phyloP scores from a whole-genome alignment of 352 stramenopile genomes.

The Pythium insidiosum region DNA sequence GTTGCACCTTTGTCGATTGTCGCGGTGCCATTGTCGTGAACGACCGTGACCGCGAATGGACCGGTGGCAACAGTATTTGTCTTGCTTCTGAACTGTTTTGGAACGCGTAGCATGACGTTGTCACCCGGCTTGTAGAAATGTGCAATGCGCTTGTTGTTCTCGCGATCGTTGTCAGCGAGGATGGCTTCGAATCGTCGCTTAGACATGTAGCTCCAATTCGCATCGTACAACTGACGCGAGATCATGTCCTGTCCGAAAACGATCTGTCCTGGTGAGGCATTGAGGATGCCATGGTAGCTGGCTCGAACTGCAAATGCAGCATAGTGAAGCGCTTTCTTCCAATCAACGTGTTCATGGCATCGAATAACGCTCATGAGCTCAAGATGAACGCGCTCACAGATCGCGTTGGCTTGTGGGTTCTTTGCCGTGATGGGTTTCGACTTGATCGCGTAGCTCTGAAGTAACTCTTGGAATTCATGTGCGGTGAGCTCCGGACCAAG shows the following conservation, averaged over 20 bases:
- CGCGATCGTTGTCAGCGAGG: conserved; percentile 2
- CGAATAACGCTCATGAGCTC: background rate
- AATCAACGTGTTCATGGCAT: background rate
- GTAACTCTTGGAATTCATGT: no score
- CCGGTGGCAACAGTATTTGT: background rate
- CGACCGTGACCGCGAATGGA: background rate
- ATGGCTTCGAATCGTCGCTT: conserved; percentile 7
- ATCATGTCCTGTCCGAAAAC: conserved; percentile 7
- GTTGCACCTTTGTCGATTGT: conserved; percentile 2
- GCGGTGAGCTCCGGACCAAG: no score
- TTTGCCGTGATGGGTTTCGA: no score
- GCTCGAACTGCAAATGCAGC: conserved; percentile 4
- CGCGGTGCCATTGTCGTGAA: conserved; percentile 4
- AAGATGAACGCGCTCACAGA: conserved; percentile 3
- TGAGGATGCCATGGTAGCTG: conserved; percentile 5
- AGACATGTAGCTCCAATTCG: conserved; percentile 2
- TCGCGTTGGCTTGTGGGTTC: no score
- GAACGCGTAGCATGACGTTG: conserved; percentile 4
- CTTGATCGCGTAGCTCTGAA: no score
- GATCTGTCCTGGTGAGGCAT: conserved; percentile 3
- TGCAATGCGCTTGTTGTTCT: conserved; percentile 1
- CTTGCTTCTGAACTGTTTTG: conserved; percentile 2
- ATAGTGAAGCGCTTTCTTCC: conserved; percentile 4
- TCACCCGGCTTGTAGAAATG: conserved; percentile 3
- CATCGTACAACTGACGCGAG: conserved; percentile 2